Evolutionary conservation across 2,329 filamentous ascomycete species (phyloP).

Genomic region (Neonectria coccinea): DNA sequence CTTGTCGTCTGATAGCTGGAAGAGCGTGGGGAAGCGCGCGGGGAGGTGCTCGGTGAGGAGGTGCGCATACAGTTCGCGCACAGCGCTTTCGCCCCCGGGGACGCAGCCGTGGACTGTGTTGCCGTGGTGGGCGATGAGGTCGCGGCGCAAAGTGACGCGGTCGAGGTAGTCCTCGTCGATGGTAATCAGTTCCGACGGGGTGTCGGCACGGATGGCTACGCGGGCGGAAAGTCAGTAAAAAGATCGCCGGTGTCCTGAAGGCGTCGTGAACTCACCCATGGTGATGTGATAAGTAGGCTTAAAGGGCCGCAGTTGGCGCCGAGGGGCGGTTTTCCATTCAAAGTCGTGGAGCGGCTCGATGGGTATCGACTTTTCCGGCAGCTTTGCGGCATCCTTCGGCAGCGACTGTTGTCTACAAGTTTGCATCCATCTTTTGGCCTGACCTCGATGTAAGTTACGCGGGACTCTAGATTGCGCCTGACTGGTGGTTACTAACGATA

Average conservation of each 20-base stretch:
- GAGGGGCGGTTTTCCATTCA: slow-evolving; percentile 55
- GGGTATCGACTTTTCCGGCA: slow-evolving; percentile 13
- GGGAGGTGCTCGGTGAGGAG: slow-evolving; percentile 62
- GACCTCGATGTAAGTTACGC: background rate
- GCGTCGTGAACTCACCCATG: slow-evolving; percentile 56
- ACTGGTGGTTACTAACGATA: slow-evolving; percentile 20
- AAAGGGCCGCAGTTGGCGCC: slow-evolving; percentile 59
- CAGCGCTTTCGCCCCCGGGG: slow-evolving; percentile 53
- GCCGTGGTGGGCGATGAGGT: slow-evolving; percentile 54
- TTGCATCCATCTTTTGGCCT: slow-evolving; percentile 40
- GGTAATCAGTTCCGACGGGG: slow-evolving; percentile 63
- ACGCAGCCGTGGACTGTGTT: slow-evolving; percentile 57
- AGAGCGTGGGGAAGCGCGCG: slow-evolving; percentile 61
- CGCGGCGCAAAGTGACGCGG: slow-evolving; percentile 55
- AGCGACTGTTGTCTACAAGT: slow-evolving; percentile 23
- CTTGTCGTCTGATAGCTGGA: slow-evolving; percentile 51
- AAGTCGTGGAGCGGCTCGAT: slow-evolving; percentile 49
- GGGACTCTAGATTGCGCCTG: background rate
- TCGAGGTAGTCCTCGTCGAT: slow-evolving; percentile 64
- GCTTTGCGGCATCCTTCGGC: background rate
- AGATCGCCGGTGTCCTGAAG: background rate
- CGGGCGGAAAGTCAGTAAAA: background rate
- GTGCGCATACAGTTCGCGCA: slow-evolving; percentile 62
- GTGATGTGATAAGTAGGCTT: slow-evolving; percentile 66
- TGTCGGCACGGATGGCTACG: slow-evolving; percentile 56